Evolutionary conservation across 2,329 filamentous ascomycete genomes (phyloP), one percentile per base, ranked within the genome.

Genomic region (Berkeleyomyces basicola): DNA sequence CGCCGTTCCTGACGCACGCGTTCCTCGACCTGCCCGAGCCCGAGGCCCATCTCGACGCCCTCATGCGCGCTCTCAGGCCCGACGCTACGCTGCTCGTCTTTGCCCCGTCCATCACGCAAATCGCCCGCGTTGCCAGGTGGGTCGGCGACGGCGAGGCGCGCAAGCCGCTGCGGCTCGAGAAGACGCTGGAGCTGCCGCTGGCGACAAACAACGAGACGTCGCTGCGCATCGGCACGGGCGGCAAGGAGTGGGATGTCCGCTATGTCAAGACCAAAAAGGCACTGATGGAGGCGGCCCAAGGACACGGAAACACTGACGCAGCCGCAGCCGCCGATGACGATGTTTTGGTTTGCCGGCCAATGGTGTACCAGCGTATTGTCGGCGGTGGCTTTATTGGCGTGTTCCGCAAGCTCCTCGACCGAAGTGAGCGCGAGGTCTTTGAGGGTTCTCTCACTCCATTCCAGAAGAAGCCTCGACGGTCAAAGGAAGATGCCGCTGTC

Each of bases 61-160:
- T 85, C 31, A 74, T 79, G 4, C 70, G 76, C n/a, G 81, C 83
- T 11, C 72, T 93, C 61, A 80, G 80, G 46, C 77, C 80, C 1
- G 81, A 87, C 68, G 87, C 84, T 0, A 74, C 81, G 7, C 74
- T 92, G 40, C 76, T 86, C 11, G 77, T 90, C 1, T 93, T 90
- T 73, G 84, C 83, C 66, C 88, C 88, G 0, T 88, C 83, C 67
- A 83, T 93, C 64, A 90, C 87, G 7, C 88, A 92, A 71, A 86
- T 92, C 62, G 82, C 79, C 47, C 79, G 83, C 4, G 87, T 85
- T 64, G 75, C 85, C 37, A 73, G 79, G 14, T 71, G 75, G 46
- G 79, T 51, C 6, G 5, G 33, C 51, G 43, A 40, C 7, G 42
- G 61, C 36, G 7, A 11, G 36, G 58, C 33, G 42, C 59, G 59